Conservation (phyloP, 495 filamentous ascomycete species). For the Stereocaulon alpinum region DNA sequence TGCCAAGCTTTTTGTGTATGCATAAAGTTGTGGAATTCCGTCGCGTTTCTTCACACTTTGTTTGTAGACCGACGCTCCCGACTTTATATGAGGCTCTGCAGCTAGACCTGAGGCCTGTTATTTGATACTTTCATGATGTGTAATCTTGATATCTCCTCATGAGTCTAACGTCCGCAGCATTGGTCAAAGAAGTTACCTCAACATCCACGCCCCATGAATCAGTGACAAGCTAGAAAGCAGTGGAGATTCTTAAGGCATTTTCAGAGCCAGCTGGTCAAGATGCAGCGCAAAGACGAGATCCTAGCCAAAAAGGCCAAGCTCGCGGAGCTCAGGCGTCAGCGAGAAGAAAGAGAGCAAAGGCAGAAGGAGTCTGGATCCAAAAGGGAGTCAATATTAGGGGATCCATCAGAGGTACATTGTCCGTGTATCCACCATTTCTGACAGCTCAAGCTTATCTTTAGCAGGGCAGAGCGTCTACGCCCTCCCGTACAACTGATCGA, state of each 20-base stretch:
- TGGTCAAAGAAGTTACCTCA: not conserved
- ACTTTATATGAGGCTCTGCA: not conserved
- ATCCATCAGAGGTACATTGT: conserved; percentile 41
- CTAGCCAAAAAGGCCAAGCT: conserved; percentile 88
- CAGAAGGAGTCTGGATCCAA: conserved; percentile 54
- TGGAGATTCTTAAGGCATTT: no score
- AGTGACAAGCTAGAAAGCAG: not conserved
- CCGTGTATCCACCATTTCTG: not conserved
- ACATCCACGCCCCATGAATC: not conserved
- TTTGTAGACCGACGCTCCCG: not conserved
- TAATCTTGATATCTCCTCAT: no score
- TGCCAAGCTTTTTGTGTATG: conserved; percentile 8
- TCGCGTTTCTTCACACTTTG: not conserved
- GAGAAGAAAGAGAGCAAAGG: conserved; percentile 51
- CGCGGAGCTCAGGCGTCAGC: conserved; percentile 86
- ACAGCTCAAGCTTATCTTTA: not conserved
- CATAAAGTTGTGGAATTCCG: not conserved
- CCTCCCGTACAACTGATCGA: conserved; percentile 57
- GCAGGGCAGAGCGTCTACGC: conserved; percentile 44
- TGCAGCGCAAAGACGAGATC: conserved; percentile 84
- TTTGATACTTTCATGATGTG: no score
- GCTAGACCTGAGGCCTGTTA: not conserved
- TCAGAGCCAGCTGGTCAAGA: not conserved
- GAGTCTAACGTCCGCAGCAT: no score
- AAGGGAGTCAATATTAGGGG: conserved; percentile 52